Percentiles rank a stretch among this genome's conserved stretches.
phyloP scores from a whole-genome alignment of 148 eudicot species.

The Amaranthus palmeri region DNA sequence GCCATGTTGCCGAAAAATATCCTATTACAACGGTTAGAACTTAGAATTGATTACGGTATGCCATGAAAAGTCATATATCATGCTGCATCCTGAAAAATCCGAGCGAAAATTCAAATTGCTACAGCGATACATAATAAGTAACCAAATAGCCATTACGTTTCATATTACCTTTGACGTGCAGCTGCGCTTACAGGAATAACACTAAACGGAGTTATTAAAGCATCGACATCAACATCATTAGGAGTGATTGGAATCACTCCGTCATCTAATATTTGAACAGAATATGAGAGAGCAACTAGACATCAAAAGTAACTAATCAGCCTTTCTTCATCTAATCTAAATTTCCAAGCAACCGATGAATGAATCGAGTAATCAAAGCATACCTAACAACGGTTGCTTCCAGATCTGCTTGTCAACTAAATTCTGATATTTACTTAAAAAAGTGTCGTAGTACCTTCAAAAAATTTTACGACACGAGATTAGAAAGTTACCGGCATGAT shows the following conservation, averaged over 20 bases:
- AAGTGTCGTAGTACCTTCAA: slow-evolving; percentile 87
- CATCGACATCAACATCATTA: slow-evolving; percentile 69
- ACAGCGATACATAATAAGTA: background rate
- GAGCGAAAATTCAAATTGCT: background rate
- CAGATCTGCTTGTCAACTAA: slow-evolving; percentile 65
- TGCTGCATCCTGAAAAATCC: slow-evolving; percentile 24
- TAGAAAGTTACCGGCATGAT: background rate
- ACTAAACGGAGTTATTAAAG: slow-evolving; percentile 76
- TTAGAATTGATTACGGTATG: background rate
- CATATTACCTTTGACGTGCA: slow-evolving; percentile 37
- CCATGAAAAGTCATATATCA: slow-evolving; percentile 12
- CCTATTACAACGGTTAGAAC: background rate
- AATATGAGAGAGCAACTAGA: slow-evolving; percentile 88
- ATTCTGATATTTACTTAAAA: slow-evolving; percentile 70
- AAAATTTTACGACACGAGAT: slow-evolving; percentile 12
- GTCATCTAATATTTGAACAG: slow-evolving; percentile 81
- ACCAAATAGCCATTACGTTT: background rate
- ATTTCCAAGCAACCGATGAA: background rate
- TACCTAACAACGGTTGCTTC: slow-evolving; percentile 86
- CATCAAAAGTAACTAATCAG: slow-evolving; percentile 1
- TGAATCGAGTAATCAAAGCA: background rate
- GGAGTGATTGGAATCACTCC: slow-evolving; percentile 81
- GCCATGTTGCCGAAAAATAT: no score
- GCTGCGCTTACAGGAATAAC: slow-evolving; percentile 63
- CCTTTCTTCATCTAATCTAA: no score